Conservation (phyloP, 2,329 filamentous ascomycete genomes). For the Nannizziopsis arthrosporioides region DNA sequence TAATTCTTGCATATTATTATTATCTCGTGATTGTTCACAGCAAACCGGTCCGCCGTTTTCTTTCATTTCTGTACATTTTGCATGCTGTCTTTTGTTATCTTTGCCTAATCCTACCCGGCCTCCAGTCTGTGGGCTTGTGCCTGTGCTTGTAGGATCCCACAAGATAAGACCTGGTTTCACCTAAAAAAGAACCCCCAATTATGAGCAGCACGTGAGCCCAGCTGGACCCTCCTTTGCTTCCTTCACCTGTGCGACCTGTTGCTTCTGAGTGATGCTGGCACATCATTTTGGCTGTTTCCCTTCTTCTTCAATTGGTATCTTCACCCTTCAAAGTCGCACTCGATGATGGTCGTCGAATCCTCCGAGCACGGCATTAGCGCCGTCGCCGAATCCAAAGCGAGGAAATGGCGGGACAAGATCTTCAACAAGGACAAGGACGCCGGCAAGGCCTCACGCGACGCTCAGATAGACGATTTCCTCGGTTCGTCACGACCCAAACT, state of each 20-base stretch:
- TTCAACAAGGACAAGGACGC: slow-evolving; percentile 34
- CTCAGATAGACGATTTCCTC: slow-evolving; percentile 47
- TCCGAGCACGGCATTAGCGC: slow-evolving; percentile 11
- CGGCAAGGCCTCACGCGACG: slow-evolving; percentile 26
- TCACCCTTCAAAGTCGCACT: neutral
- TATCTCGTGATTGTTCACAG: neutral
- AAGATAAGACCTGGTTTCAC: slow-evolving; percentile 4
- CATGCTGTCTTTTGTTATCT: neutral
- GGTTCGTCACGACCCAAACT: slow-evolving; percentile 28
- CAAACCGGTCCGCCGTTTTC: neutral
- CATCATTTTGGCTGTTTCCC: slow-evolving; percentile 4
- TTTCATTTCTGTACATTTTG: neutral
- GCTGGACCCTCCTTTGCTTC: neutral
- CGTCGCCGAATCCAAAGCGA: slow-evolving; percentile 13
- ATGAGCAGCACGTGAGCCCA: slow-evolving; percentile 9
- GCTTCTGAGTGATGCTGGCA: slow-evolving; percentile 3
- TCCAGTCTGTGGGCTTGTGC: neutral
- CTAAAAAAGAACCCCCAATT: slow-evolving; percentile 3
- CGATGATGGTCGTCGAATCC: slow-evolving; percentile 13
- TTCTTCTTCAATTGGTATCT: neutral
- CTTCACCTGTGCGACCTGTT: slow-evolving; percentile 2
- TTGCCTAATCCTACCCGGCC: neutral
- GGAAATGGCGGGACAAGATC: slow-evolving; percentile 42
- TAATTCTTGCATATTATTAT: neutral
- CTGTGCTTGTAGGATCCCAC: slow-evolving; percentile 2